These are phyloP conservation scores for Dendrobium nobile DNA, from an alignment of 106 monocot genomes.

Conservation along the genomic window DNA sequence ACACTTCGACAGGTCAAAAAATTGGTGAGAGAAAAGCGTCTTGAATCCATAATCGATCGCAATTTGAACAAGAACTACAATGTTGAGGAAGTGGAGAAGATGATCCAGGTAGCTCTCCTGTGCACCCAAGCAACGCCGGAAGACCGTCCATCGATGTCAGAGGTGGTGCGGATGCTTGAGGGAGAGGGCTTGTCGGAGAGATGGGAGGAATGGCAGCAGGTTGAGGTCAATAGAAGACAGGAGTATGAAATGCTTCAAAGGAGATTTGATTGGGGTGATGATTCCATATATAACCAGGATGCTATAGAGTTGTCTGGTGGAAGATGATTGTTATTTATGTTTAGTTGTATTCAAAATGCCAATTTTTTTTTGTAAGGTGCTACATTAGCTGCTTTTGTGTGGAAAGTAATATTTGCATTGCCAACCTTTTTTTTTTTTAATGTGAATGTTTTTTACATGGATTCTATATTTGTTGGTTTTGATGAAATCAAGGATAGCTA, in stretches of 20 bases:
- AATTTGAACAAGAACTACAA: slow-evolving; percentile 55
- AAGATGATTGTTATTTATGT: slow-evolving; percentile 26
- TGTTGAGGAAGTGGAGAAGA: slow-evolving; percentile 62
- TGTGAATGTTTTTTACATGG: no score
- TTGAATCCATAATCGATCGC: slow-evolving; percentile 66
- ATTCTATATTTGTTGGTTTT: no score
- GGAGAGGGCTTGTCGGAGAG: slow-evolving; percentile 68
- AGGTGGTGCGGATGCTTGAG: slow-evolving; percentile 76
- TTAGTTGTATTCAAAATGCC: not conserved
- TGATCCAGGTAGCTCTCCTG: slow-evolving; percentile 61
- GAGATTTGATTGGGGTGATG: slow-evolving; percentile 79
- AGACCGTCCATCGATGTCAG: slow-evolving; percentile 68
- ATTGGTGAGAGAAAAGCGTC: slow-evolving; percentile 61
- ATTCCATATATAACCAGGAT: slow-evolving; percentile 66
- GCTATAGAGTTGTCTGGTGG: slow-evolving; percentile 82
- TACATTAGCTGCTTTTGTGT: not conserved
- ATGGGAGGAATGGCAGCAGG: slow-evolving; percentile 85
- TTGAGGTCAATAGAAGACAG: slow-evolving; percentile 68
- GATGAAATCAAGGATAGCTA: no score
- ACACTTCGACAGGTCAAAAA: slow-evolving; percentile 65
- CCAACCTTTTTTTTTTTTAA: no score
- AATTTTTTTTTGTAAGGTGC: not conserved
- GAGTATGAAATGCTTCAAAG: slow-evolving; percentile 66
- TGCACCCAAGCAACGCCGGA: slow-evolving; percentile 65
- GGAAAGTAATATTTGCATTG: not conserved